Conservation (phyloP, 352 stramenopile species). For the Pythium sp. region DNA sequence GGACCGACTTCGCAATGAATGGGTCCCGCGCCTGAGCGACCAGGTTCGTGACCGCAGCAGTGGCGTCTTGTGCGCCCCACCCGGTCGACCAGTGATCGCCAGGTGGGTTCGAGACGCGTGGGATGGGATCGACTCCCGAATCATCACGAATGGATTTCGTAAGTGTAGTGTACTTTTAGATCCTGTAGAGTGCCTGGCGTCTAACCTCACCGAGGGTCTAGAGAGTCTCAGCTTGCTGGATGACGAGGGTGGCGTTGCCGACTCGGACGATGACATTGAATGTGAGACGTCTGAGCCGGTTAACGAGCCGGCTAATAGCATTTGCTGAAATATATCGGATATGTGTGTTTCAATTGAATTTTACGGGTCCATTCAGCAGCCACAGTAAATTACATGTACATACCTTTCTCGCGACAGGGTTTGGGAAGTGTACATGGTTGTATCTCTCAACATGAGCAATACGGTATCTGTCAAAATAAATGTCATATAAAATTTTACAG, state of each 20-base stretch:
- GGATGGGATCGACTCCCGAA: background rate
- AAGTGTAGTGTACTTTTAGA: slow-evolving; percentile 1
- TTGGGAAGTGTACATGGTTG: too few species aligned
- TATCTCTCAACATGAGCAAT: too few species aligned
- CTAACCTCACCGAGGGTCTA: background rate
- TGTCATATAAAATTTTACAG: too few species aligned
- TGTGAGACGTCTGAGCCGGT: background rate
- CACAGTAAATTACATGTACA: background rate
- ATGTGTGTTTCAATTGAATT: slow-evolving; percentile 4
- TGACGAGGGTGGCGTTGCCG: slow-evolving; percentile 1
- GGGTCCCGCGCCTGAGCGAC: background rate
- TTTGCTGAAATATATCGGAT: slow-evolving; percentile 5
- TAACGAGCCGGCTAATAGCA: slow-evolving; percentile 1
- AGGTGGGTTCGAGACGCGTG: slow-evolving; percentile 1
- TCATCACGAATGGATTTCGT: slow-evolving; percentile 3
- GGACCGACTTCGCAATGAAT: background rate
- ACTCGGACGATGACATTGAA: slow-evolving; percentile 3
- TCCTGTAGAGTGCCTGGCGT: background rate
- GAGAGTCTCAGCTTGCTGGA: background rate
- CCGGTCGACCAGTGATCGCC: background rate
- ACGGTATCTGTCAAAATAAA: too few species aligned
- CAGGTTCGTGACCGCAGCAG: background rate
- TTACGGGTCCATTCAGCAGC: background rate
- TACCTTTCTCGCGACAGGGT: too few species aligned
- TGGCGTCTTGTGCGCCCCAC: background rate